Evolutionary conservation across 257 asterid genomes (phyloP), one percentile per base, ranked within the genome.

Genomic region (Penstemon davidsonii): DNA sequence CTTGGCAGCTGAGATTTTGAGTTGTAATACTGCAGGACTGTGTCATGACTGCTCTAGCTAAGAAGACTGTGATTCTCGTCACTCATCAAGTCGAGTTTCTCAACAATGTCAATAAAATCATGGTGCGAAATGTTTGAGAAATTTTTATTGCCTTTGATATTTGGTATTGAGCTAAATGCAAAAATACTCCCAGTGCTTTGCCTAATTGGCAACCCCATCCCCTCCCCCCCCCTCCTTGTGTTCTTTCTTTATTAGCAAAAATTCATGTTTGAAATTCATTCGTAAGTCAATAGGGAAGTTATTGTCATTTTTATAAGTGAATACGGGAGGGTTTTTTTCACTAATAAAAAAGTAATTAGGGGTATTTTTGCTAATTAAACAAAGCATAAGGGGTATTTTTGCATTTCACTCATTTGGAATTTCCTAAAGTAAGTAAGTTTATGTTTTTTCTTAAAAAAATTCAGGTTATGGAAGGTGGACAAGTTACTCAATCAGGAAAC

Each of bases 71-170:
- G 5, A 60, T 89, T 78, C 89, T 89, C 38, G 96, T 89, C 65
- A 85, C 96, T 67, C 95, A 90, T 80, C 96, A 86, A 83, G 90
- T 90, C 75, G 91, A 86, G 79, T 90, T 87, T 75, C 93, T 90
- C 41, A 60, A 76, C 13, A 72, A 68, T 37, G 95, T 87, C 19
- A 89, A 87, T 10, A 75, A 57, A 44, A 87, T 89, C 81, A 77
- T 87, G 96, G 96, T 89, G 84, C 19, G 49, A 43, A 65, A 8
- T 6, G 2, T 2, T 64, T 39, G 15, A 5, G 38, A 7, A 19
- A 0, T 25, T 19, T 38, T 15, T 12, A 7, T 0, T 43, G 0
- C 58, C 57, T 5, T 5, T 33, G 11, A n/a, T 62, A 25, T 38
- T 40, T 46, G 19, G 0, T 44, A 5, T 59, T 12, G 2, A 8